Base-by-base conservation (phyloP, 2,329 filamentous ascomycete species). In the Curvularia sp. region DNA sequence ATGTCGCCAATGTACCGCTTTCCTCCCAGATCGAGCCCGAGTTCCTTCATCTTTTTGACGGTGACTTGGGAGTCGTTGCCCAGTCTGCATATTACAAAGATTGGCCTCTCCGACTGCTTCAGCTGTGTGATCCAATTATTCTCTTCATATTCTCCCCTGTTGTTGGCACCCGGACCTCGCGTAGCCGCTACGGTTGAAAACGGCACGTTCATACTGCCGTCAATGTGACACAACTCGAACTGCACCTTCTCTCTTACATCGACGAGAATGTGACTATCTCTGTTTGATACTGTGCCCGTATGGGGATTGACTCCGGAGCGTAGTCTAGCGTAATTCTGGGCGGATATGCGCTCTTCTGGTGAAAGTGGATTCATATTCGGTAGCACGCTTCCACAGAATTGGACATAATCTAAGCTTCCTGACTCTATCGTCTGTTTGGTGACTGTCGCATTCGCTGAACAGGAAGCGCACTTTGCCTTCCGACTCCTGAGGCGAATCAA, bases 171-270 rank as follows among this genome's bases (percentile, higher is more conserved):
- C 10, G 55, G 31, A 7, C 24, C 33, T 52, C 41, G 67, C 46
- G 39, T 82, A 5, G 62, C 58, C 6, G 67, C 79, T 15, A 86
- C 78, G 0, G 77, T 81, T 12, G 86, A 89, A 69, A 89, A 90
- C 0, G 87, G 90, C 0, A 93, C 75, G 66, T 92, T 97, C 50
- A 96, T 78, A 26, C 91, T 92, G 0, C 90, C 90, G 0, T 87
- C 81, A 7, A 99, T 82, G 60, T 84, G 88, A 63, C 89, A 93
- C 44, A 98, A 88, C 15, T 90, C 89, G 65, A 91, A 97, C 60
- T 97, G 92, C 28, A 92, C 90, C 68, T 87, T 87, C 66, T 96
- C 92, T 2, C 95, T 84, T 1, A 96, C 92, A 65, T 98, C 95
- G 2, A 98, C 76, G 2, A 97, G 78, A 0, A 91, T 71, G 53